Conservation (phyloP, 768 basidiomycete species). For the Kwoniella sp. region DNA sequence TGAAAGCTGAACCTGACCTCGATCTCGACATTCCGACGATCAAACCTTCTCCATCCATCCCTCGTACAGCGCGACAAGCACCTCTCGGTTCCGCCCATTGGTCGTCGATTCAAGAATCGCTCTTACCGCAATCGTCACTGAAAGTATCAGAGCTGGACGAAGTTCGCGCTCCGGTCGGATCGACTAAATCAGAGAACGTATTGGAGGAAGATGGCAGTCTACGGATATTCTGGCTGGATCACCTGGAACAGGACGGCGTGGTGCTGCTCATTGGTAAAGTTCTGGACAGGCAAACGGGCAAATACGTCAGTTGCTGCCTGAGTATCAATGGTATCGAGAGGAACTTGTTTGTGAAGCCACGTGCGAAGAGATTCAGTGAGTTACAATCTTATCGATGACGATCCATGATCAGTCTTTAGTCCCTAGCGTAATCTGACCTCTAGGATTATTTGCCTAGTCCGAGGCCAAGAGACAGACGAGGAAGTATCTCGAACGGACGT, state of each 20-base stretch:
- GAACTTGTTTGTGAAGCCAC: slow-evolving; percentile 85
- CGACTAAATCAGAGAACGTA: slow-evolving; percentile 56
- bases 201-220: slow-evolving; percentile 83
- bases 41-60: slow-evolving; percentile 11
- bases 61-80: slow-evolving; percentile 28
- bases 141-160: slow-evolving; percentile 41
- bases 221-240: slow-evolving; percentile 95
- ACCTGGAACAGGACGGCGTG: slow-evolving; percentile 77
- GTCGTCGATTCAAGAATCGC: slow-evolving; percentile 42
- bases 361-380: slow-evolving; percentile 65
- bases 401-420: no score
- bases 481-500: slow-evolving; percentile 73
- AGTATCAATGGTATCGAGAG: slow-evolving; percentile 82
- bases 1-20: slow-evolving; percentile 43
- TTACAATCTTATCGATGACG: slow-evolving; percentile 11
- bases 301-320: slow-evolving; percentile 76
- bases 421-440: background rate
- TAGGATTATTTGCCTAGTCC: slow-evolving; percentile 54
- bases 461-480: slow-evolving; percentile 72
- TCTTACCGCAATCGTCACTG: slow-evolving; percentile 26
- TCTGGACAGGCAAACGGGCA: slow-evolving; percentile 68
- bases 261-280: slow-evolving; percentile 91
- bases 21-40: slow-evolving; percentile 27
- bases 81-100: slow-evolving; percentile 39
- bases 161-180: slow-evolving; percentile 38